Evolutionary conservation across 2,329 filamentous ascomycete genomes (phyloP), one percentile per base, ranked within the genome.

Genomic region (Aspergillus sojae): DNA sequence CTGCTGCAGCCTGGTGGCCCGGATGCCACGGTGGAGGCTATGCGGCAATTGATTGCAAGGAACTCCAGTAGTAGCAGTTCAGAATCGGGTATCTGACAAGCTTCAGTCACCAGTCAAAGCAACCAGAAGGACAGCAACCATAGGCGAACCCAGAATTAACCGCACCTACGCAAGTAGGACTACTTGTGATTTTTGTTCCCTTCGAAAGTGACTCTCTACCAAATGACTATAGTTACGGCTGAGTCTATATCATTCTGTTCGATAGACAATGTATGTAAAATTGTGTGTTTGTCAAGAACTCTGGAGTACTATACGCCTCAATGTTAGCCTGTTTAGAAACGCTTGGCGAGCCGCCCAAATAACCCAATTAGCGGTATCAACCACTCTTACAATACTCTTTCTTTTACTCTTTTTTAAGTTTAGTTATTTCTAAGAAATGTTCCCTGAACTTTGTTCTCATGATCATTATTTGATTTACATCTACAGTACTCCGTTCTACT

Each of bases 1-100:
- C 86, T 91, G 23, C 85, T 88, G 41, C 86, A 94, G 80, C 78
- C 89, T 1, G 94, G 93, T 64, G 88, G 91, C 39, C 94, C 94
- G 10, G 88, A 88, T 64, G 89, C 85, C 11, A 97, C 94, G 5
- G 85, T 94, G 32, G 88, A 91, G 19, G 88, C 88, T 28, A 93
- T 95, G 26, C 88, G 89, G 82, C 87, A 87, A 74, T 79, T 97
- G 48, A 87, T 94, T 32, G 83, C 84, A 61, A 79, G 80, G n/a
- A 36, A 23, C 21, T 23, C 52, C 2, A 54, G 32, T 30, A 14
- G 32, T 36, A 36, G 36, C 16, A 21, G n/a, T 36, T 54, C 52
- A 23, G 19, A 54, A 26, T 30, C 26, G 16, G 46, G 26, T 9
- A 10, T 16, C 46, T 50, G 23, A 48, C 9, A 16, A 16, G 16